Evolutionary conservation across 495 filamentous ascomycete genomes (phyloP).

Genomic region (Podospora pseudocomata): DNA sequence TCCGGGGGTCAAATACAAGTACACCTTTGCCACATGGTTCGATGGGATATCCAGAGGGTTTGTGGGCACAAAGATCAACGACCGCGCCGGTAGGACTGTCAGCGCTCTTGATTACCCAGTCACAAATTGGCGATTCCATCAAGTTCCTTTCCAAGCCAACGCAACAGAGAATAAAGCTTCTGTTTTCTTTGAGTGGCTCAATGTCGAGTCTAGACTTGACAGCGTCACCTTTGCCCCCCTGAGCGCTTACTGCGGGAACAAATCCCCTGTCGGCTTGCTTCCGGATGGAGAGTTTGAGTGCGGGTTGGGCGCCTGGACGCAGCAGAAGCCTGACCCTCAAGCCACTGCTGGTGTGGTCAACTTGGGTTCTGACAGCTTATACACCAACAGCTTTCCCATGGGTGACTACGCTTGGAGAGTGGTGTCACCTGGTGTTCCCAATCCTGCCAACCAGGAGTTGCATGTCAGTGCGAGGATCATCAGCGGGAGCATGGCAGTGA

Average conservation of each 20-base stretch:
- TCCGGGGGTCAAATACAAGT: conserved; percentile 12
- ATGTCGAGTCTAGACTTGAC: conserved; percentile 3
- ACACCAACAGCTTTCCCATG: neutral
- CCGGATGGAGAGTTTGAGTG: conserved; percentile 14
- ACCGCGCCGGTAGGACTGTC: neutral
- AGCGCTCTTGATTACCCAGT: neutral
- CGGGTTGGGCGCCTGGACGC: conserved; percentile 8
- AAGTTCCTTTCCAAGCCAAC: neutral
- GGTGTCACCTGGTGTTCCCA: neutral
- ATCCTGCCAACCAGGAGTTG: conserved; percentile 1
- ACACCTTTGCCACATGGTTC: conserved; percentile 10
- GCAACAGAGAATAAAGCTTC: neutral
- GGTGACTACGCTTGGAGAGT: conserved; percentile 2
- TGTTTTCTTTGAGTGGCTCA: conserved; percentile 10
- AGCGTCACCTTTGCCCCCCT: conserved; percentile 14
- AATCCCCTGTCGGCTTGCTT: conserved; percentile 3
- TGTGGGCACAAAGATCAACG: neutral
- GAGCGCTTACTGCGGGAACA: neutral
- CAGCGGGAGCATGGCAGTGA: conserved; percentile 1
- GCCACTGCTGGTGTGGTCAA: neutral
- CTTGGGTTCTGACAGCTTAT: neutral
- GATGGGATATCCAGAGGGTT: neutral
- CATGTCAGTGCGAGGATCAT: conserved; percentile 14
- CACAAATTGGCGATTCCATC: neutral
- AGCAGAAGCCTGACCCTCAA: conserved; percentile 2